A percentile compares a stretch with the other conserved stretches of the same genome.
Conservation (phyloP, 208 protist genomes). For the Acanthamoeba royreba region DNA sequence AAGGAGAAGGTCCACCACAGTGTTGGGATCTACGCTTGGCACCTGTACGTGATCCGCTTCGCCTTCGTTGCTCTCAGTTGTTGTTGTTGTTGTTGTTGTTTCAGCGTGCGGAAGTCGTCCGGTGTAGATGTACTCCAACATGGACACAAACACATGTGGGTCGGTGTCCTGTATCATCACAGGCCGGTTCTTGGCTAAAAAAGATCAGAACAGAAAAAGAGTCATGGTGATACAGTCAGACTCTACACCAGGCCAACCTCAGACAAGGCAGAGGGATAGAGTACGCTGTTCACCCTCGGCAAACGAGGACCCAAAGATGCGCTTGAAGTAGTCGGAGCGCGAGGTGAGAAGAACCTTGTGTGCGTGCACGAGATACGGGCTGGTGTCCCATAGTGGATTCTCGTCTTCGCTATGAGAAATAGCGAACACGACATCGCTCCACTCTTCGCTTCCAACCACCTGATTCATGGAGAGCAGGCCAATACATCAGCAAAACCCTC, state of each 20-base stretch:
- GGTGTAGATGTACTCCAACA: conserved; percentile 45
- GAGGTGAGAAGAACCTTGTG: conserved; percentile 19
- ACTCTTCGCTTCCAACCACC: neutral
- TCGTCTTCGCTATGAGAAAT: neutral
- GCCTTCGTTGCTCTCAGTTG: neutral
- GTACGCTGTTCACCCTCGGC: neutral
- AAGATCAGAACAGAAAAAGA: neutral
- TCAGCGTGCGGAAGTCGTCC: neutral
- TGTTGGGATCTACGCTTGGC: neutral
- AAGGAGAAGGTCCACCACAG: conserved; percentile 1
- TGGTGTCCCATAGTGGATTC: neutral
- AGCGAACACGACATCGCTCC: neutral
- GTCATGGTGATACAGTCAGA: too few species aligned
- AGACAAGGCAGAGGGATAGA: neutral
- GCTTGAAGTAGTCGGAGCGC: conserved; percentile 48
- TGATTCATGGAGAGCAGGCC: too few species aligned
- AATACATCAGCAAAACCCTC: too few species aligned
- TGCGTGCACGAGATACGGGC: neutral
- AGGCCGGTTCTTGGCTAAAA: neutral
- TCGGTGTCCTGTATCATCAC: neutral
- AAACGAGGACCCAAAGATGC: conserved; percentile 31
- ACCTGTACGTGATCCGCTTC: neutral
- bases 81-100: neutral
- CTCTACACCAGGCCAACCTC: too few species aligned
- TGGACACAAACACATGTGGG: neutral